Base-by-base conservation (phyloP, 768 basidiomycete species). In the Austroboletus eburneus region DNA sequence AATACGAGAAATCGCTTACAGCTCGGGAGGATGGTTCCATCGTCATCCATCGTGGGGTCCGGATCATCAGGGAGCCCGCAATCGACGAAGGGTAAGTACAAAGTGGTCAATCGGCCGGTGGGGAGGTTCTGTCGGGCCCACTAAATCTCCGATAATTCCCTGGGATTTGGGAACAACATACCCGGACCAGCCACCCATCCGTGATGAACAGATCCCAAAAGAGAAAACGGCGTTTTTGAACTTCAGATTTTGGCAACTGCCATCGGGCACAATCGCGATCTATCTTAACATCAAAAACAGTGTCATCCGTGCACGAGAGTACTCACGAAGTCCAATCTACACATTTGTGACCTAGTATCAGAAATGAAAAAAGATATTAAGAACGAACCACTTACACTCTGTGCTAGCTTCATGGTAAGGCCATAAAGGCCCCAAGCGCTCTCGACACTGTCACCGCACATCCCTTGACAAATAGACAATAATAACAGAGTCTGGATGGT, bases 131-230 rank as follows among this genome's bases (percentile, higher is more conserved):
- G 32, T 22, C 39, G 2, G 5, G 25, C 25, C n/a, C n/a, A n/a
- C n/a, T n/a, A 29, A 35, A 20, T 37, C 13, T 21, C 61, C 35
- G 61, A 48, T 35, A 22, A 44, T 27, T 5, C 10, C 25, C 5
- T 5, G 25, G 25, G 10, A n/a, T n/a, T n/a, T n/a, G 38, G 22
- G 25, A 16, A 9, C 21, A 45, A 43, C 37, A 42, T 38, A 23
- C 30, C 4, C 32, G 23, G 17, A 85, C 85, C 67, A 77, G 71
- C 81, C 82, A 88, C 4, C 75, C 70, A 54, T 89, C 87, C 0
- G 81, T 79, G 18, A 83, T 72, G 53, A 86, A 88, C 9, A 87
- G 69, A 57, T 88, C 83, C 87, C 87, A 90, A 65, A 90, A 88
- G 10, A 87, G 67, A 24, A 80, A 68, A 3, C 85, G 76, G 9